phyloP scores from a whole-genome alignment of 2,329 filamentous ascomycete species.

The Thelonectria olida region DNA sequence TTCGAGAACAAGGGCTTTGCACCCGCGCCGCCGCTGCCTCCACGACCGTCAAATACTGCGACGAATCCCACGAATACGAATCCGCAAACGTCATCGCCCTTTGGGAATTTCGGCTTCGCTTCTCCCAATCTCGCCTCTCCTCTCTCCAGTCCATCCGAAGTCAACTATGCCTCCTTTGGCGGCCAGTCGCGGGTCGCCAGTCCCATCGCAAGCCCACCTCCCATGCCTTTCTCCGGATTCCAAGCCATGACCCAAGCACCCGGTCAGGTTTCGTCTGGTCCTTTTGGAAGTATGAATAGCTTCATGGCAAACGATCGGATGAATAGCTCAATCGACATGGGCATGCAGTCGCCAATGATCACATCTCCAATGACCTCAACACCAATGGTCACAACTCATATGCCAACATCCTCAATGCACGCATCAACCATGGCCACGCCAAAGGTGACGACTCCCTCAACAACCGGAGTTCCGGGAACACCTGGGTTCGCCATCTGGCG shows the following conservation, averaged over 20 bases:
- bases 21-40: constrained; percentile 48
- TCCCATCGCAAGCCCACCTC: constrained; percentile 43
- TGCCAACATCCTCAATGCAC: constrained; percentile 34
- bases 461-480: constrained; percentile 42
- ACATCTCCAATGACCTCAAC: constrained; percentile 29
- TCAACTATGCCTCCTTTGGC: constrained; percentile 45
- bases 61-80: constrained; percentile 39
- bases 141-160: constrained; percentile 43
- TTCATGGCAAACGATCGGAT: constrained; percentile 45
- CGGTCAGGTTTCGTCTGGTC: constrained; percentile 42
- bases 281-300: constrained; percentile 46
- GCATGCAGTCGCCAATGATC: constrained; percentile 30
- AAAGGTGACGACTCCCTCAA: constrained; percentile 27
- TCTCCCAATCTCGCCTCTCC: constrained; percentile 45
- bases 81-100: constrained; percentile 43
- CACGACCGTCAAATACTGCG: constrained; percentile 43
- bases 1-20: constrained; percentile 52
- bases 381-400: constrained; percentile 31
- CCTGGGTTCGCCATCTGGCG: constrained; percentile 51
- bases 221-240: constrained; percentile 44
- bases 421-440: constrained; percentile 35
- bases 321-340: constrained; percentile 38
- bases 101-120: constrained; percentile 42
- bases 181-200: constrained; percentile 44
- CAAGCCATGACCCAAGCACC: constrained; percentile 42